Base-by-base conservation (phyloP, 2,329 filamentous ascomycete genomes). In the Mariannaea elegans region DNA sequence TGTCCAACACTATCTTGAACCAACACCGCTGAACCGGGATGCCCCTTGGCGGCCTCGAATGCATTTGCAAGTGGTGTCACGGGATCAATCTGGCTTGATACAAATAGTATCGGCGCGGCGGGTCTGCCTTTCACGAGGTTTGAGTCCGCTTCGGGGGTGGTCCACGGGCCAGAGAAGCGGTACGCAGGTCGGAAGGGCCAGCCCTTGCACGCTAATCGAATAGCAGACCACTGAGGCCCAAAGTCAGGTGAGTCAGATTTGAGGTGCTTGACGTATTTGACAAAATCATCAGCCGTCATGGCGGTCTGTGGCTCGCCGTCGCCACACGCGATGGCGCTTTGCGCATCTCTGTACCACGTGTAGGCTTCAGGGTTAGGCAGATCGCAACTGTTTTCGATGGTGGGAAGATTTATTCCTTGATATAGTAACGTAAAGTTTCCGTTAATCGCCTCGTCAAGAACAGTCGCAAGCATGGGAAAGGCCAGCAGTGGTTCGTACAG, bases 51-150 rank as follows among this genome's bases (percentile, higher is more conserved):
- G 66, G 72, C 74, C 29, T 51, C 56, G 6, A 61, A 78, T 71
- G 69, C 80, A 75, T 58, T 75, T 49, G 47, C 45, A 34, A 79
- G 63, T 5, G 81, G 81, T 23, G 81, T 83, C 10, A 4, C 50
- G 7, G 50, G 41, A 9, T 53, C 50, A 9, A 53, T 7, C 3
- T 14, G 19, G 31, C 50, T 53, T 6, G 31, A 27, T 3, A 53
- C 18, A 14, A 53, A 53, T 12, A 53, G 16, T 9, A 53, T 53
- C n/a, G 81, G 81, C 4, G 77, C 77, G 1, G 70, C 69, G 0
- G 81, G 81, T 36, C 64, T 72, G 7, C 71, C 76, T 12, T 63
- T 61, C 2, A 63, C 56, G 2, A 68, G n/a, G 23, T 63, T 32
- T 4, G 39, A 14, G 14, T 71, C 63, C 3, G 68, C 34, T 27